Evolutionary conservation across 257 asterid species (phyloP).

Genomic region (Nicotiana otophora): DNA sequence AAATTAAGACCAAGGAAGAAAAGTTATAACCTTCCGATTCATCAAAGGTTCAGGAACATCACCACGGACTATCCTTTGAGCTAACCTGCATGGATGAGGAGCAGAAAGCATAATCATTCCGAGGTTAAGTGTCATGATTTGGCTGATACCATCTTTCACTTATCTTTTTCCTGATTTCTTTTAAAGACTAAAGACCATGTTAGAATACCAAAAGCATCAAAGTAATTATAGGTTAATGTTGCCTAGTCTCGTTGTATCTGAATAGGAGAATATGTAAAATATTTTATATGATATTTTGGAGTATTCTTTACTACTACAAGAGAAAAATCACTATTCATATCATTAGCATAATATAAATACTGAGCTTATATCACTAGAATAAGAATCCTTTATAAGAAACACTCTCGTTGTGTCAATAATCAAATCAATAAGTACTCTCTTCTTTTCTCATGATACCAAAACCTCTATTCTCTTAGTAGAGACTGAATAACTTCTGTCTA

Average conservation of each 20-base stretch:
- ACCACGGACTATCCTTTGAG: conserved; percentile 89
- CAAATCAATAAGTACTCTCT: not conserved
- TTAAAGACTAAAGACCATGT: not conserved
- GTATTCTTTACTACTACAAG: not conserved
- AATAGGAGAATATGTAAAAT: not conserved
- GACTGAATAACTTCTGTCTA: not conserved
- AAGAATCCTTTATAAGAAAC: not conserved
- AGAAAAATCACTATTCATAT: not conserved
- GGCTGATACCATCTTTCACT: conserved; percentile 3
- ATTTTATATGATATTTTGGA: not conserved
- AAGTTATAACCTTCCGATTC: conserved; percentile 65
- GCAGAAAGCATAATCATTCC: not conserved
- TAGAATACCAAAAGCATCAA: not conserved
- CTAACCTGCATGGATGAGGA: conserved; percentile 44
- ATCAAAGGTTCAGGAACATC: conserved; percentile 94
- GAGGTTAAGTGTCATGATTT: not conserved
- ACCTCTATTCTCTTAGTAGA: not conserved
- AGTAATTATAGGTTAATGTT: not conserved
- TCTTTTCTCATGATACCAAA: not conserved
- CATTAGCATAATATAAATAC: not conserved
- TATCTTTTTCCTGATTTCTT: not conserved
- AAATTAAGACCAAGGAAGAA: not conserved
- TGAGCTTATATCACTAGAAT: not conserved
- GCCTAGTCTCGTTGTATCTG: not conserved
- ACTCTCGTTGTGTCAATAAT: not conserved